Evolutionary conservation across 192 early-diverging fungal genomes (phyloP), one percentile per base, ranked within the genome.

Genomic region (Nowakowskiella sp.): DNA sequence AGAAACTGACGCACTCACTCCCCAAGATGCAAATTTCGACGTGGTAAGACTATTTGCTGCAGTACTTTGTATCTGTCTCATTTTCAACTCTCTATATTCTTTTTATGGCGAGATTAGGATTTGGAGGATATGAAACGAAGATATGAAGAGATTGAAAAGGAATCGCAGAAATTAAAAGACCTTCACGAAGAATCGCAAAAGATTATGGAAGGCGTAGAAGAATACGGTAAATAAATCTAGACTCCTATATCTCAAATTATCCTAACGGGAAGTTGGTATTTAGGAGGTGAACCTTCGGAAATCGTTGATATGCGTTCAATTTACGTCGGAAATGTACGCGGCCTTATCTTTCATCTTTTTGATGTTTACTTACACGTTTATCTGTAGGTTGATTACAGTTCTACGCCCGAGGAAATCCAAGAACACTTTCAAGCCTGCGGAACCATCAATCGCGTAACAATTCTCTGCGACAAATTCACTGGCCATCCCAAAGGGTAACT

Each of bases 401-500:
- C 90, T 23, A 92, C 91, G 47, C 92, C 95, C 13, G 93, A 96
- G 57, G 90, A 96, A 54, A 74, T 99, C 28, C 92, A 96, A 64
- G 83, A 81, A 28, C 91, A 93, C 59, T 99, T 99, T 55, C 85
- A 92, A 67, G 77, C 88, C 5, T 94, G 92, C 66, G 94, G 96
- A 16, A 85, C 84, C 16, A 94, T 99, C 65, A 99, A 94, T 65
- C 80, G 96, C 23, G 89, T 97, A 6, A 99, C 94, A 8, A 96
- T 97, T 53, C 64, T 93, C 34, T 92, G 91, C 59, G 87, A 99
- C 71, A 92, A 92, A 64, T 89, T 71, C 59, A 95, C 91, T 19
- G 91, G 91, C 21, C 85, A 88, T 48, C 88, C 89, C 23, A 89
- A 88, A 61, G 89, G 89, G 60, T 73, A 71, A 60, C 31, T 6